These are phyloP conservation scores for Cladorrhinum sp. DNA, from an alignment of 2,329 filamentous ascomycete species.

Conservation along the genomic window DNA sequence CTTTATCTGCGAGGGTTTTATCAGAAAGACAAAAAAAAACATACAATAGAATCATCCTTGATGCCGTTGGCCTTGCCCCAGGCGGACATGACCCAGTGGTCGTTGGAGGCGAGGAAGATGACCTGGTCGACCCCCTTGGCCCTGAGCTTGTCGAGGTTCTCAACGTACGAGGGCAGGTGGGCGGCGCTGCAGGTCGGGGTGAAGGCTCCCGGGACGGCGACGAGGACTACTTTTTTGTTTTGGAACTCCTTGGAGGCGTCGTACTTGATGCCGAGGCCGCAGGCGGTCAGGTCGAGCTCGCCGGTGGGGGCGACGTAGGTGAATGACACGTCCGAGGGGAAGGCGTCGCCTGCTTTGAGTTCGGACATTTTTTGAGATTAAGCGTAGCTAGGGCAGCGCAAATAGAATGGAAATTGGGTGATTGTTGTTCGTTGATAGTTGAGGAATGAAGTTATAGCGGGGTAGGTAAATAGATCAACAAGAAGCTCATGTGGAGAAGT, in stretches of 20 bases:
- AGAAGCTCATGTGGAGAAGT: not conserved
- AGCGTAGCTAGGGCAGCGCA: not conserved
- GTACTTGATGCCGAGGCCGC: constrained; percentile 75
- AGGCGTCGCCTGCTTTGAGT: constrained; percentile 75
- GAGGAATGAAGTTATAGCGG: not conserved
- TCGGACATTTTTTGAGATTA: constrained; percentile 51
- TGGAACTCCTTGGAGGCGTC: constrained; percentile 70
- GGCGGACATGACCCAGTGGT: constrained; percentile 81
- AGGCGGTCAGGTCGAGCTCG: constrained; percentile 69
- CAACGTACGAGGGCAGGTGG: constrained; percentile 78
- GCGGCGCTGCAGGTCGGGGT: constrained; percentile 80
- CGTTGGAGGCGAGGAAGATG: constrained; percentile 79
- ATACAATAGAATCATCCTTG: constrained; percentile 61
- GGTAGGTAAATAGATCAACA: not conserved
- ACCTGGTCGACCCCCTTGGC: constrained; percentile 80
- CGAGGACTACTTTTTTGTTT: constrained; percentile 55
- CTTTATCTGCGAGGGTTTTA: not conserved
- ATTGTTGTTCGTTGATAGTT: not conserved
- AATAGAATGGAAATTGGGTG: not conserved
- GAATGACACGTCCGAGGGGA: constrained; percentile 79
- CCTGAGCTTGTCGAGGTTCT: constrained; percentile 67
- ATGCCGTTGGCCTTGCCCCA: constrained; percentile 87
- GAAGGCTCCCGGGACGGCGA: constrained; percentile 68
- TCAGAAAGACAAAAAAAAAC: constrained; percentile 25
- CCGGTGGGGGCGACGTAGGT: constrained; percentile 75